A percentile compares a stretch with the other conserved stretches of the same genome.
Evolutionary conservation across 345 rosid genomes (phyloP).

Genomic region (Kernera saxatilis): DNA sequence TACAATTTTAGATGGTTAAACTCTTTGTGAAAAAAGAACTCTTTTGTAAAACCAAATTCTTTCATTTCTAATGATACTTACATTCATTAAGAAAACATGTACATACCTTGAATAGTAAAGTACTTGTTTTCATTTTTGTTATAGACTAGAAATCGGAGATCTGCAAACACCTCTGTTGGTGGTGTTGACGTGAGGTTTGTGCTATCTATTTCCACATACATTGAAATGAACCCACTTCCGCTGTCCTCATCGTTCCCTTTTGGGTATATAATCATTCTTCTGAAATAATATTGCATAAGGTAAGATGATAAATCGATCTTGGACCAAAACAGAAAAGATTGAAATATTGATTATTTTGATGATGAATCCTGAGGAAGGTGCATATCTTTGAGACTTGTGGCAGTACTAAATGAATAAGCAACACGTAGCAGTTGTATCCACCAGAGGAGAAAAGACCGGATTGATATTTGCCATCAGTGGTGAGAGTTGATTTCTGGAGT

Average conservation of each 20-base stretch:
- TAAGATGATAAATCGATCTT: neutral
- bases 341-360: too few species aligned
- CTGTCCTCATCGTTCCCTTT: neutral
- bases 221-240: neutral
- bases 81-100: too few species aligned
- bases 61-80: too few species aligned
- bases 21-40: too few species aligned
- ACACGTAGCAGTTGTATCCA: neutral
- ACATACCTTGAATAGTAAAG: neutral
- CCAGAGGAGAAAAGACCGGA: neutral
- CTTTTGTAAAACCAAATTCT: too few species aligned
- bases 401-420: neutral
- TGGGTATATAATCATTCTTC: neutral
- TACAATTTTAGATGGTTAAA: too few species aligned
- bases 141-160: neutral
- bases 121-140: conserved; percentile 6
- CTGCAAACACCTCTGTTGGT: neutral
- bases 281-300: neutral
- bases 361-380: too few species aligned
- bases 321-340: too few species aligned
- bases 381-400: too few species aligned
- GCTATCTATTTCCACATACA: neutral
- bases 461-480: neutral
- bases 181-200: neutral
- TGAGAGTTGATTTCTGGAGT: neutral